phyloP scores from a whole-genome alignment of 441 rosid species.

The Populus hybrid region DNA sequence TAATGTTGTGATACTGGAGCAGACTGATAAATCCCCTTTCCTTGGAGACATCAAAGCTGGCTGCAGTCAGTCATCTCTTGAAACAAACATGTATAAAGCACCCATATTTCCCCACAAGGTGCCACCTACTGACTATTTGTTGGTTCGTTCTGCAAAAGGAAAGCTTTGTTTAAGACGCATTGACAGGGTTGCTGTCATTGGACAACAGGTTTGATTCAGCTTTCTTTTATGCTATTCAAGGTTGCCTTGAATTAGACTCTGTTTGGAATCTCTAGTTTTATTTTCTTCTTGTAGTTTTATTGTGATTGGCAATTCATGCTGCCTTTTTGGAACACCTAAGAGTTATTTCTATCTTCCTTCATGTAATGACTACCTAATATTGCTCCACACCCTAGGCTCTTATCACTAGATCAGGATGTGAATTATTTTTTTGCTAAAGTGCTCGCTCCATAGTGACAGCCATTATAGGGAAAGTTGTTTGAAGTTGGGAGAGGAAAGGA shows the following conservation, averaged over 20 bases:
- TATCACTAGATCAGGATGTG: not conserved
- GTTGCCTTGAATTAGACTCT: not conserved
- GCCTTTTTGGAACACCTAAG: not conserved
- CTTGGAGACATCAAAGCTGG: slow-evolving; percentile 93
- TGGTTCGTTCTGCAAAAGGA: slow-evolving; percentile 96
- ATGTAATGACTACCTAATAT: not conserved
- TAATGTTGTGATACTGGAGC: slow-evolving; percentile 68
- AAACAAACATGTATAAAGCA: slow-evolving; percentile 96
- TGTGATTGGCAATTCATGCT: not conserved
- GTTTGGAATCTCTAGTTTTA: not conserved
- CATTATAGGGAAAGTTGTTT: not conserved
- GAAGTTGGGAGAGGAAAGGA: not conserved
- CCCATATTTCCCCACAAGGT: slow-evolving; percentile 88
- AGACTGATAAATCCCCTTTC: slow-evolving; percentile 94
- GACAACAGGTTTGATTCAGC: slow-evolving; percentile 79
- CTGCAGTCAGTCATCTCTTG: slow-evolving; percentile 78
- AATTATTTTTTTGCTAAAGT: not conserved
- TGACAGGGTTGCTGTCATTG: slow-evolving; percentile 85
- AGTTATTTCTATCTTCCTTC: not conserved
- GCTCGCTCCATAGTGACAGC: not conserved
- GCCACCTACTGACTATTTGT: slow-evolving; percentile 79
- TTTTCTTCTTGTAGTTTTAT: not conserved
- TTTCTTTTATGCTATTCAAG: slow-evolving; percentile 14
- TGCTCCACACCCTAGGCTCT: not conserved
- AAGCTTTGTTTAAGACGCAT: slow-evolving; percentile 94